Evolutionary conservation across 2,329 filamentous ascomycete species (phyloP).

Genomic region (Phialemoniopsis sp.): DNA sequence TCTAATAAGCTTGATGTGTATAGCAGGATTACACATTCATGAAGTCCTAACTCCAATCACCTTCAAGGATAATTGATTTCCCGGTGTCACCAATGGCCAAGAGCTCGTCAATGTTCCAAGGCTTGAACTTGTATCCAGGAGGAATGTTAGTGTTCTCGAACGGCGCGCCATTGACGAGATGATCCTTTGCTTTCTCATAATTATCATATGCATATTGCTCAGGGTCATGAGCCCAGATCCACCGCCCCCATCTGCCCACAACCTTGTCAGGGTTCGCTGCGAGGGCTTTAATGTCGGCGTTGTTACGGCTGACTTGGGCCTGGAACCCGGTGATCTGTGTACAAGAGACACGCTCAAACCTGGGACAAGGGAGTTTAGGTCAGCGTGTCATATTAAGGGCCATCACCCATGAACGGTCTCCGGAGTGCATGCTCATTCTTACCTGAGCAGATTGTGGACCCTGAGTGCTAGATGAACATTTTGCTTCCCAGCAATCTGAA

Average conservation of each 20-base stretch:
- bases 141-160: constrained; percentile 27
- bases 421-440: too few relatives aligned
- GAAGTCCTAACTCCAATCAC: too few relatives aligned
- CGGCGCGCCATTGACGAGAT: constrained; percentile 19
- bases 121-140: constrained; percentile 26
- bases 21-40: too few relatives aligned
- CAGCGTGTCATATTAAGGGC: too few relatives aligned
- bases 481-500: constrained; percentile 27
- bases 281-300: constrained; percentile 27
- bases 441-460: constrained; percentile 28
- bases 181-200: constrained; percentile 24
- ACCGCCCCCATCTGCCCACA: constrained; percentile 27
- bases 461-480: constrained; percentile 28
- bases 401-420: too few relatives aligned
- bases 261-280: constrained; percentile 23
- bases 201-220: constrained; percentile 29
- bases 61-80: too few relatives aligned
- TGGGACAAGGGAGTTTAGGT: too few relatives aligned
- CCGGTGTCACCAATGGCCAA: too few relatives aligned
- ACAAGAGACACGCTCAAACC: constrained; percentile 27
- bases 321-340: constrained; percentile 31
- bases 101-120: constrained; percentile 22
- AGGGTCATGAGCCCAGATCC: constrained; percentile 31
- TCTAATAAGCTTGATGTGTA: too few relatives aligned
- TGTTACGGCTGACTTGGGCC: constrained; percentile 28